Conservation (phyloP, 345 rosid genomes). For the Gossypioides kirkii region DNA sequence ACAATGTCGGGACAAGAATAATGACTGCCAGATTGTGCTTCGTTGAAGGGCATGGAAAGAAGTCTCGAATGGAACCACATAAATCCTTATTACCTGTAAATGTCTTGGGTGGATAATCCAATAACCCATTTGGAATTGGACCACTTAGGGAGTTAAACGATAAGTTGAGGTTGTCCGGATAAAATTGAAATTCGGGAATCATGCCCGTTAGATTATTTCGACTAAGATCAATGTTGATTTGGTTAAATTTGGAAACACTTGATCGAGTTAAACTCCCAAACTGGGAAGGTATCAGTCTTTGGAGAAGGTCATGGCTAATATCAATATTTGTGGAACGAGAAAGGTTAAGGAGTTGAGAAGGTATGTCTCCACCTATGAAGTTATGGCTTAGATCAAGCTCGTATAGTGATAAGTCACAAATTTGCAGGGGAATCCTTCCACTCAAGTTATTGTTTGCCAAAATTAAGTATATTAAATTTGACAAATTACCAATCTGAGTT, state of each 20-base stretch:
- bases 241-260: too few relatives aligned
- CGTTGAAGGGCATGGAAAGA: neutral
- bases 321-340: neutral
- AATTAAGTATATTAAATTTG: neutral
- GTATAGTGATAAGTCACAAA: neutral
- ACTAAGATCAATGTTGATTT: neutral
- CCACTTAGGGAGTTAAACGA: neutral
- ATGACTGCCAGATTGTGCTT: neutral
- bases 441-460: neutral
- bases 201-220: neutral
- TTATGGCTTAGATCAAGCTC: neutral
- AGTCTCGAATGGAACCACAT: neutral
- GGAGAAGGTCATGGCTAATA: too few relatives aligned
- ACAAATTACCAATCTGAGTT: neutral
- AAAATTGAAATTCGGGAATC: neutral
- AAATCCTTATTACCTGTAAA: neutral
- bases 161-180: neutral
- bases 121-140: neutral
- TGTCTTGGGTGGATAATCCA: neutral
- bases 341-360: neutral
- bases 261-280: neutral
- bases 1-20: neutral
- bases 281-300: too few relatives aligned
- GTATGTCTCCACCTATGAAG: neutral
- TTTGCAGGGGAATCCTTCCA: conserved; percentile 1